Evolutionary conservation across 176 grass and related monocot species (phyloP), one percentile per base, ranked within the genome.

Genomic region (Triticum urartu): DNA sequence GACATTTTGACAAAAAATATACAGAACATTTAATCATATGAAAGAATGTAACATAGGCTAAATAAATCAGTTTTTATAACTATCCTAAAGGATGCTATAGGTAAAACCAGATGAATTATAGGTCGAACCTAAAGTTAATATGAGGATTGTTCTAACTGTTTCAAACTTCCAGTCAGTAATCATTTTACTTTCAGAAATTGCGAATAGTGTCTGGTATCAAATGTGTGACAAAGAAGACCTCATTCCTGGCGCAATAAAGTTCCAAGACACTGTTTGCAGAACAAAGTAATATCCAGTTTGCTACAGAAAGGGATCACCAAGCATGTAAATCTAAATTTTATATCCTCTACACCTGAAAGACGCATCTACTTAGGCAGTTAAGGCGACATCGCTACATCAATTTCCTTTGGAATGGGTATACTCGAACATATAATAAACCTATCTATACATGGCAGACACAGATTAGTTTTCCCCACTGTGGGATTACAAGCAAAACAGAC

Each of bases 291-390:
- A 71, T 9, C 32, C 78, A 72, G 1, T 65, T 9, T 50, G 33
- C 4, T 22, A 48, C 26, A 18, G 21, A 76, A 24, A 74, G 28
- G 68, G 20, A 2, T 28, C 81, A 67, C 5, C 32, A 75, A 81
- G 6, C 9, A 43, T 59, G 71, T 9, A 87, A 75, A 24, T 56
- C 34, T 56, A 68, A 42, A 1, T 48, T 50, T 18, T 48, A 48
- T 45, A 73, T 25, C 40, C n/a, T 25, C 48, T 59, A 36, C 45
- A 87, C 22, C 22, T 59, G 60, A 87, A 67, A 76, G 61, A 11
- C 3, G 43, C 71, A 12, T 52, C 64, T 45, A 79, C 48, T 33
- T 74, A 70, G 68, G 18, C 68, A 69, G 18, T 35, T 50, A 68
- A 68, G 42, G 47, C 63, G 17, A 9, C 33, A 71, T 34, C 24